Evolutionary conservation across 176 grass and related monocot genomes (phyloP), one percentile per base, ranked within the genome.

Genomic region (Aegilops sharonensis): DNA sequence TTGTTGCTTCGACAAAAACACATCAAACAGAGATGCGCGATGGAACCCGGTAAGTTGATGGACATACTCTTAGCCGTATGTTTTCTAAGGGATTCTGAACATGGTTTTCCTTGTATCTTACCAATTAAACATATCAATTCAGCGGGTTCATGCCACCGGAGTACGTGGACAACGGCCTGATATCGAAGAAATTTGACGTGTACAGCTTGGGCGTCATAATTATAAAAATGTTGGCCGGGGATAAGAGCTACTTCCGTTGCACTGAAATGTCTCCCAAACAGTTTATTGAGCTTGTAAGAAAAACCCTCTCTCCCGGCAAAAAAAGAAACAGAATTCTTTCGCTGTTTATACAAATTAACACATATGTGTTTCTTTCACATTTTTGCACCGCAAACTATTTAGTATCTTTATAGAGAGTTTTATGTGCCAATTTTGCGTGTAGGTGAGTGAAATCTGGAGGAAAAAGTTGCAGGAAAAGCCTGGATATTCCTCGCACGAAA

Each of bases 161-260:
- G 14, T 52, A 52, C 4, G 0, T 52, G 0, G 48, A 52, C 48
- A 5, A 0, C 2, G 48, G 48, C 13, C 5, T 17, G 0, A 17
- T 52, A 52, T 52, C 48, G 0, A 52, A 52, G 13, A 52, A 52
- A 1, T 52, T 52, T 52, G 48, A 52, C 4, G 48, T 52, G 4
- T 52, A 1, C 14, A 52, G 48, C 15, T 52, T 52, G 13, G 48
- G 48, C 0, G 48, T 15, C 13, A 17, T 52, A 17, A 52, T 52
- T 52, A 17, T 52, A 52, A 52, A 52, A 52, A 5, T 52, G 4
- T 17, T 52, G 48, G 48, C 48, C 1, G 48, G 48, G 0, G 0
- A 5, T 52, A 52, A 0, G 14, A 17, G 0, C 48, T 52, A 15
- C 48, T 5, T 52, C 48, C 59, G 21, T 11, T 62, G 59, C 4